phyloP scores from a whole-genome alignment of 169 alveolate species.

The Cryptosporidium tyzzeri region DNA sequence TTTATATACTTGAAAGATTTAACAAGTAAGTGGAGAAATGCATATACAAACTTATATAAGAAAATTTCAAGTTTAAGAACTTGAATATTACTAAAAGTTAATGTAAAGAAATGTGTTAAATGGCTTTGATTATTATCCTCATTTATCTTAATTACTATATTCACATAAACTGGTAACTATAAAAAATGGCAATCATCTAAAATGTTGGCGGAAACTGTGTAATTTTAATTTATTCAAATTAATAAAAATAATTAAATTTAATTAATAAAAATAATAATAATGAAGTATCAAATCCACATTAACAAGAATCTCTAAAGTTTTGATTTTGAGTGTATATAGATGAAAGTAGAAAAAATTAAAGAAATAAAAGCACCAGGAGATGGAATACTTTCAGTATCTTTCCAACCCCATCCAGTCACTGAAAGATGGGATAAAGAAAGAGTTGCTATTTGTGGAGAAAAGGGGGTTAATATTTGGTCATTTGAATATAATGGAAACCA shows the following conservation, averaged over 20 bases:
- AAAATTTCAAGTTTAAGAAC: slow-evolving; percentile 12
- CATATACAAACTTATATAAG: slow-evolving; percentile 25
- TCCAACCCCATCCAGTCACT: slow-evolving; percentile 69
- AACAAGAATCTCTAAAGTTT: not conserved
- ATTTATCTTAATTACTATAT: not conserved
- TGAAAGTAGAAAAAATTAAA: slow-evolving; percentile 62
- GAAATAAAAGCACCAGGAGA: slow-evolving; percentile 70
- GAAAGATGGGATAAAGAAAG: slow-evolving; percentile 61
- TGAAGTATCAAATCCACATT: not conserved
- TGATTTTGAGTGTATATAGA: slow-evolving; percentile 9
- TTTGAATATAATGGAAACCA: slow-evolving; percentile 71
- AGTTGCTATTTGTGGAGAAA: slow-evolving; percentile 69
- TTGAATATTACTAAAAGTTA: slow-evolving; percentile 1
- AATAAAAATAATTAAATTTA: not conserved
- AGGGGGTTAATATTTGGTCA: slow-evolving; percentile 62
- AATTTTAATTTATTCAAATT: slow-evolving; percentile 1
- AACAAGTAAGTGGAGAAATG: slow-evolving; percentile 70
- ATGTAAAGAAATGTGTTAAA: not conserved
- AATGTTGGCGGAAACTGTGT: slow-evolving; percentile 9
- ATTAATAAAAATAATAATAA: not conserved
- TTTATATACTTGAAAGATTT: slow-evolving; percentile 59
- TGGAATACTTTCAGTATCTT: slow-evolving; percentile 55
- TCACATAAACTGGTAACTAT: not conserved
- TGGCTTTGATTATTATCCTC: not conserved
- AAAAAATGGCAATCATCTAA: not conserved